Conservation (phyloP, 225 moss, liverwort and hornwort species). For the Physcomitrium patens region DNA sequence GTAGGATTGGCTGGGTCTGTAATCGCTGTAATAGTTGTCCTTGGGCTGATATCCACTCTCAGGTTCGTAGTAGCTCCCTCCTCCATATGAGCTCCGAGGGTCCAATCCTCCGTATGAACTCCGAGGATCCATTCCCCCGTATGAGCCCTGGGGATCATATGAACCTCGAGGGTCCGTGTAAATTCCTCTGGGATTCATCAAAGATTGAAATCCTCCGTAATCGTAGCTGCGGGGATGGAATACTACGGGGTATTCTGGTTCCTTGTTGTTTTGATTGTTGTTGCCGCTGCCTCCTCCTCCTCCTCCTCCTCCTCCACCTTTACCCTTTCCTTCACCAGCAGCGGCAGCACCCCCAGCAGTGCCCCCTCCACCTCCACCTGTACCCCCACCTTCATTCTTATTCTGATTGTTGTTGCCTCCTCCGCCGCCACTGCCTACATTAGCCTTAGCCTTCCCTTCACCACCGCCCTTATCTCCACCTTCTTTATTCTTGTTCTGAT, state of each 20-base stretch:
- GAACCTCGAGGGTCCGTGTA: conserved; percentile 16
- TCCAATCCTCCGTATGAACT: conserved; percentile 30
- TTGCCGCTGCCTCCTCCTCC: conserved; percentile 4
- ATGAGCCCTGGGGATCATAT: conserved; percentile 2
- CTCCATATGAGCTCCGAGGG: conserved; percentile 22
- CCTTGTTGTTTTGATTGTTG: conserved; percentile 23
- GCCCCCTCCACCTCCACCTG: not conserved
- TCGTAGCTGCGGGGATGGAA: conserved; percentile 45
- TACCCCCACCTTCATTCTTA: not conserved
- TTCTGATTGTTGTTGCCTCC: not conserved
- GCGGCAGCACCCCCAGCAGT: no score
- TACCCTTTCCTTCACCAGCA: not conserved
- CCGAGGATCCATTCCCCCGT: conserved; percentile 18
- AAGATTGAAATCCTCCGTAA: conserved; percentile 33
- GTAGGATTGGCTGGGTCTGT: conserved; percentile 58
- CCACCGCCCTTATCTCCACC: conserved; percentile 1
- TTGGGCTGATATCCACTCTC: conserved; percentile 55
- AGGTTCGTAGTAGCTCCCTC: conserved; percentile 32
- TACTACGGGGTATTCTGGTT: conserved; percentile 42
- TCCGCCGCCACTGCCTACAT: conserved; percentile 11
- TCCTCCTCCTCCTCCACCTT: conserved; percentile 10
- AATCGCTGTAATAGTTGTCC: conserved; percentile 51
- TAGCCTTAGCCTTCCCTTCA: not conserved
- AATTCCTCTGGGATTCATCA: no score
- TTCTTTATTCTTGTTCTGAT: conserved; percentile 1